A percentile compares a stretch with the other conserved stretches of the same genome.
phyloP scores from a whole-genome alignment of 768 basidiomycete species.

The Coprinellus aureogranulatus region DNA sequence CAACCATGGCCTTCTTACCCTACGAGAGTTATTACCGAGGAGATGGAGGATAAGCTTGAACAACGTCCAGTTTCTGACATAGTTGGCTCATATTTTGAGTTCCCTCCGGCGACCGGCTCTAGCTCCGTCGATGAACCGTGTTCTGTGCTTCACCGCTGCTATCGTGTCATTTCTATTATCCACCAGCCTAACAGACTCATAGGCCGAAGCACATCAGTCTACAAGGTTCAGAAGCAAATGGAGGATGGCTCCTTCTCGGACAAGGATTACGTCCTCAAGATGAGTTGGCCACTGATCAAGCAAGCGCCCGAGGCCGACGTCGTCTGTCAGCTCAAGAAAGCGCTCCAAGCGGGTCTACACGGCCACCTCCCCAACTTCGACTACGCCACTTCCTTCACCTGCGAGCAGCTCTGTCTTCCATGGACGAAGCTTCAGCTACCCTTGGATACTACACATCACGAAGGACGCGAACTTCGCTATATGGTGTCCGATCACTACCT shows the following conservation, averaged over 20 bases:
- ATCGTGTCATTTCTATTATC: no score
- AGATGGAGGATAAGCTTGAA: neutral
- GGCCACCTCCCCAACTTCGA: neutral
- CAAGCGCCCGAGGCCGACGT: neutral
- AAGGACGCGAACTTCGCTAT: neutral
- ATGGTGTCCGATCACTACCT: neutral
- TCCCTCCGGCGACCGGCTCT: no score
- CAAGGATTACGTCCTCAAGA: neutral
- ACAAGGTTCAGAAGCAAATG: neutral
- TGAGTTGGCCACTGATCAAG: neutral
- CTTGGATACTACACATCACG: neutral
- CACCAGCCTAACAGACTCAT: no score
- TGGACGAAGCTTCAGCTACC: neutral
- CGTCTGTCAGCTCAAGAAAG: neutral
- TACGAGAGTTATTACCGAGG: neutral
- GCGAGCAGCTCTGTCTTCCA: neutral
- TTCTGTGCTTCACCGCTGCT: no score
- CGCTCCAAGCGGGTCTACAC: neutral
- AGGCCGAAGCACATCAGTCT: neutral
- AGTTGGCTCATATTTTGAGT: no score
- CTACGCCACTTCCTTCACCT: neutral
- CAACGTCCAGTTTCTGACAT: no score
- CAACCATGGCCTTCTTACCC: neutral
- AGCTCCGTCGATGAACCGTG: no score
- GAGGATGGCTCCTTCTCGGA: neutral